Percentiles rank a stretch among this genome's conserved stretches.
Evolutionary conservation across 1,139 yeast species (phyloP).

Genomic region (Yamadazyma friedrichii): DNA sequence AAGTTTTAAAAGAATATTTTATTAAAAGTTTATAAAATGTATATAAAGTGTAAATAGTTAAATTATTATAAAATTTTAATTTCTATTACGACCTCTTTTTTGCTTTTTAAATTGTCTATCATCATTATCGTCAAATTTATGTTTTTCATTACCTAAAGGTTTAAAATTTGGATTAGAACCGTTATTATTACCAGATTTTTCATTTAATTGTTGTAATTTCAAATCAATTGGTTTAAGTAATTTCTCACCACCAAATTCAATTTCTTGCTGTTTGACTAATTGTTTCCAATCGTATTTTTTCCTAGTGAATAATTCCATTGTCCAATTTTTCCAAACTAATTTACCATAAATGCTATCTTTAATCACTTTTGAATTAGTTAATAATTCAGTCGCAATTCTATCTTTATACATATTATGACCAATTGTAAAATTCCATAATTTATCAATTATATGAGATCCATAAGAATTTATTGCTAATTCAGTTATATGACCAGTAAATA

Average conservation of each 20-base stretch:
- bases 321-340: slow-evolving; percentile 95
- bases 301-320: slow-evolving; percentile 71
- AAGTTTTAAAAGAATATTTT: slow-evolving; percentile 51
- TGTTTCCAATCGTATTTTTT: slow-evolving; percentile 83
- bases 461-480: slow-evolving; percentile 79
- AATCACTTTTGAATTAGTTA: slow-evolving; percentile 60
- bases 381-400: slow-evolving; percentile 70
- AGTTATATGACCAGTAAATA: slow-evolving; percentile 52
- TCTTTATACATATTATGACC: slow-evolving; percentile 84
- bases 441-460: slow-evolving; percentile 90
- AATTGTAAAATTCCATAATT: slow-evolving; percentile 75
- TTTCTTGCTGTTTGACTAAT: slow-evolving; percentile 68
- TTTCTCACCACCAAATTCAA: slow-evolving; percentile 32
- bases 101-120: slow-evolving; percentile 19
- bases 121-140: slow-evolving; percentile 10
- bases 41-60: slow-evolving; percentile 6
- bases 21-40: slow-evolving; percentile 22
- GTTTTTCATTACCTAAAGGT: not conserved
- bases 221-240: slow-evolving; percentile 40
- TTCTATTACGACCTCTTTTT: slow-evolving; percentile 31
- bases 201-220: slow-evolving; percentile 42
- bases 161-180: slow-evolving; percentile 8
- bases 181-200: slow-evolving; percentile 25
- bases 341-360: slow-evolving; percentile 87
- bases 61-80: slow-evolving; percentile 1